Percentiles rank a stretch among this genome's conserved stretches.
These are phyloP conservation scores for Digitaria exilis DNA, from an alignment of 202 grass and related monocot genomes.

Conservation along the genomic window DNA sequence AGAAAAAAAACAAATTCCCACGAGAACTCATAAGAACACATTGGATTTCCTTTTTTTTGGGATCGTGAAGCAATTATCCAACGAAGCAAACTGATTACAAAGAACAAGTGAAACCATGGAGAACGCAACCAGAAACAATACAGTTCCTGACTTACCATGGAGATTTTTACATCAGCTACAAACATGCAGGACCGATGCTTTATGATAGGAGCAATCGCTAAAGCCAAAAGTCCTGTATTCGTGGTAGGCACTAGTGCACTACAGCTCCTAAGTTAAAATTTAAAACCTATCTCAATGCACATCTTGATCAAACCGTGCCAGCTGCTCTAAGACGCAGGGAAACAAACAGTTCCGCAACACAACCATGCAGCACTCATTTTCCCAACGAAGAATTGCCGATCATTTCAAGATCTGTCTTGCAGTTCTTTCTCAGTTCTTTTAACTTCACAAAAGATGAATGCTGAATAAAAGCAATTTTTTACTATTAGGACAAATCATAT, in stretches of 20 bases:
- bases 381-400: constrained; percentile 15
- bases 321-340: constrained; percentile 15
- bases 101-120: constrained; percentile 18
- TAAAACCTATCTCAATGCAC: constrained; percentile 25
- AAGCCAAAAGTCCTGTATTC: too few relatives aligned
- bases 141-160: constrained; percentile 6
- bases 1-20: too few relatives aligned
- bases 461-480: constrained; percentile 45
- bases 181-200: constrained; percentile 25
- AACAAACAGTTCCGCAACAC: constrained; percentile 1
- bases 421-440: constrained; percentile 79
- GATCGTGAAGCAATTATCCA: background rate
- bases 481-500: too few relatives aligned
- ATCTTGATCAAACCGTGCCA: constrained; percentile 29
- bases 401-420: constrained; percentile 70
- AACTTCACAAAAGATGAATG: constrained; percentile 70
- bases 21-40: background rate
- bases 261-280: constrained; percentile 36
- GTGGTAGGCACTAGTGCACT: too few relatives aligned
- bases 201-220: constrained; percentile 31
- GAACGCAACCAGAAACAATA: too few relatives aligned
- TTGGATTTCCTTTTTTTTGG: too few relatives aligned
- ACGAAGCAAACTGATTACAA: constrained; percentile 7
- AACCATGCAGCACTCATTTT: constrained; percentile 37
- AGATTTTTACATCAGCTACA: constrained; percentile 52